Percentiles rank a stretch among this genome's conserved stretches.
Conservation (phyloP, 495 filamentous ascomycete genomes). For the Staphylotrichum longicolle region DNA sequence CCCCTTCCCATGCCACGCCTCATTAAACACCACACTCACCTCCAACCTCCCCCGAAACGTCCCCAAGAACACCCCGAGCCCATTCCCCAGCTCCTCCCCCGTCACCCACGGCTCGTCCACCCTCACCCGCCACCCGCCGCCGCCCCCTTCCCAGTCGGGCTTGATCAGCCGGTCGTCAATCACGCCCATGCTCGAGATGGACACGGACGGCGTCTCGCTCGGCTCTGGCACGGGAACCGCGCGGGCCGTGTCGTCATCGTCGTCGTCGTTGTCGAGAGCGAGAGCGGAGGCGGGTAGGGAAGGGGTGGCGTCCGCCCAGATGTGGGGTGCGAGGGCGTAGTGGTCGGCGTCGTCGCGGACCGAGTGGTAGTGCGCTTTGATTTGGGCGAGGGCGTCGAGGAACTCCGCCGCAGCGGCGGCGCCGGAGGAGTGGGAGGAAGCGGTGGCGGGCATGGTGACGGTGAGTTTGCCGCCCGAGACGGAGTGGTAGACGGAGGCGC, state of each 20-base stretch:
- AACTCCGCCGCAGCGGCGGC: no score
- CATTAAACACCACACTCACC: conserved; percentile 43
- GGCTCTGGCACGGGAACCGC: conserved; percentile 31
- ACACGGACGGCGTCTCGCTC: conserved; percentile 35
- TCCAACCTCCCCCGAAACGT: conserved; percentile 37
- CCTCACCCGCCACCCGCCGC: conserved; percentile 14
- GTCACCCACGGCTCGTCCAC: conserved; percentile 43
- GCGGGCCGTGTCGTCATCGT: neutral
- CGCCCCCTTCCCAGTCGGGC: conserved; percentile 23
- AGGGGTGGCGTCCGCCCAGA: conserved; percentile 31
- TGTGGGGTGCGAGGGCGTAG: conserved; percentile 15
- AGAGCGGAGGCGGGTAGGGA: conserved; percentile 19
- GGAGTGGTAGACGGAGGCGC: conserved; percentile 36
- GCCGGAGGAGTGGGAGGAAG: no score
- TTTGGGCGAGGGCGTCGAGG: neutral
- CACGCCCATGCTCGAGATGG: conserved; percentile 42
- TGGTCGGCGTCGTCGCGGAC: conserved; percentile 17
- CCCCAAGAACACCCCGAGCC: conserved; percentile 40
- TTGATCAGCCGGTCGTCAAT: conserved; percentile 32
- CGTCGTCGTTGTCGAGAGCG: no score
- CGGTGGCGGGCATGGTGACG: no score
- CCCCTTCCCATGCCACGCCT: conserved; percentile 35
- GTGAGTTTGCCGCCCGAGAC: conserved; percentile 24
- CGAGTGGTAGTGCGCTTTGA: neutral
- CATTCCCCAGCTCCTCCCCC: conserved; percentile 41